Base-by-base conservation (phyloP, 2,329 filamentous ascomycete genomes). In the Fusarium agapanthi region DNA sequence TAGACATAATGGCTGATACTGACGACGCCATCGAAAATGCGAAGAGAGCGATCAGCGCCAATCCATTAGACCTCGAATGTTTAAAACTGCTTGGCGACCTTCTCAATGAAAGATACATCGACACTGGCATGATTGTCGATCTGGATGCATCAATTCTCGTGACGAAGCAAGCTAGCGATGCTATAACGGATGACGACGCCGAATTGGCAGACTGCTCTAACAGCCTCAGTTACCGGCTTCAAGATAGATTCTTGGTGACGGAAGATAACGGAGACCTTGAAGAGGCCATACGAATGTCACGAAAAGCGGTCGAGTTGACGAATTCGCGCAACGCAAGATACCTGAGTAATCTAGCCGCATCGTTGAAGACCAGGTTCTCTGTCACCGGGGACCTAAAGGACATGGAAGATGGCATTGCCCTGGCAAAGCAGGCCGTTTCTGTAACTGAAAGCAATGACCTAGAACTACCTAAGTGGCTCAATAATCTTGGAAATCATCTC, bases 1-100 rank as follows among this genome's bases (percentile, higher is more conserved):
- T 18, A 6, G 15, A 43, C 10, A 24, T 13, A 18, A 45, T 45
- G 43, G 9, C 9, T 47, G 26, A 47, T 6, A 30, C 13, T 4
- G 20, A 47, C 5, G 44, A 30, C 12, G 26, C 26, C 6, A 47
- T 30, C 26, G 13, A 47, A 16, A 22, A 47, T 5, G 13, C 13
- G 0, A 47, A 30, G 26, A 30, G 4, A 30, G 44, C 44, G 6
- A 30, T 30, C 20, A 3, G 44, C 20, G 13, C 26, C 4, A 8
- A 30, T 2, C 44, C 44, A 8, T 3, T 7, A 3, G 14, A 12
- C 14, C 5, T 22, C 9, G 4, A 22, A 2, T 1, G 4, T 30
- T 30, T 47, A 12, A 16, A 4, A 3, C 2, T 15, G 20, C 20
- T 30, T 11, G 4, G 20, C 6, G 14, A 47, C 20, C 13, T 47